Percentiles rank a stretch among this genome's conserved stretches.
These are phyloP conservation scores for Cladobotryum mycophilum DNA, from an alignment of 2,329 filamentous ascomycete species.

Conservation along the genomic window DNA sequence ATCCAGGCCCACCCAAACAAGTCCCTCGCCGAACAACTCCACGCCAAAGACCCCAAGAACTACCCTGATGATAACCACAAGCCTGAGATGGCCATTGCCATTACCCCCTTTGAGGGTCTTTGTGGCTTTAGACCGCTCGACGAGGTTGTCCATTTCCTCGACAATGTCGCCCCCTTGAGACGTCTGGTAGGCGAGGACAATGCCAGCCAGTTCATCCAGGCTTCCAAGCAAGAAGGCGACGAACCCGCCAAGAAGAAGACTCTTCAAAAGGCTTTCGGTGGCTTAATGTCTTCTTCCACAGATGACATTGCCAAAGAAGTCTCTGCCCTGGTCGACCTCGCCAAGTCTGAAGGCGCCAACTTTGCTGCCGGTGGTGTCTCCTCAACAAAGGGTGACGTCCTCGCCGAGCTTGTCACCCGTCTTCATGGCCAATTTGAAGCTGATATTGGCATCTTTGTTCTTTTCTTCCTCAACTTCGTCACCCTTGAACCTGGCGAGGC, in stretches of 20 bases:
- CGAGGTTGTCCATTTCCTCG: constrained; percentile 82
- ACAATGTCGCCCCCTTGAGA: constrained; percentile 49
- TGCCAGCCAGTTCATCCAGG: constrained; percentile 49
- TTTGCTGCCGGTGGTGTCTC: constrained; percentile 69
- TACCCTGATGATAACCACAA: constrained; percentile 99
- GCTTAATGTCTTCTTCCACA: constrained; percentile 71
- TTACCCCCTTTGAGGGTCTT: constrained; percentile 91
- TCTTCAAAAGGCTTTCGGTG: constrained; percentile 67
- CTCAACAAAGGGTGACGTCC: constrained; percentile 60
- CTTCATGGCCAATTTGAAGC: constrained; percentile 78
- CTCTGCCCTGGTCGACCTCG: constrained; percentile 63
- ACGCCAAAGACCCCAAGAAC: constrained; percentile 81
- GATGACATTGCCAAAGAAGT: constrained; percentile 50
- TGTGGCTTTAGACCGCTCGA: constrained; percentile 87
- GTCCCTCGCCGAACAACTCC: constrained; percentile 79
- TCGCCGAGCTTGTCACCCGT: constrained; percentile 70
- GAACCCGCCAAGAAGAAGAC: constrained; percentile 67
- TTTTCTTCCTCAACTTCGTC: constrained; percentile 97
- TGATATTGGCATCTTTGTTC: constrained; percentile 89
- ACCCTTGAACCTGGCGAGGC: constrained; percentile 83
- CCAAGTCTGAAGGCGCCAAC: constrained; percentile 58
- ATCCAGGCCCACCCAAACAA: constrained; percentile 98
- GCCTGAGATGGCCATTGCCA: constrained; percentile 97
- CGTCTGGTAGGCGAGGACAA: constrained; percentile 60
- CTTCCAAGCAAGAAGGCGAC: constrained; percentile 36